A percentile compares a stretch with the other conserved stretches of the same genome.
These are phyloP conservation scores for Mycena galopus DNA, from an alignment of 768 basidiomycete species.

Conservation along the genomic window DNA sequence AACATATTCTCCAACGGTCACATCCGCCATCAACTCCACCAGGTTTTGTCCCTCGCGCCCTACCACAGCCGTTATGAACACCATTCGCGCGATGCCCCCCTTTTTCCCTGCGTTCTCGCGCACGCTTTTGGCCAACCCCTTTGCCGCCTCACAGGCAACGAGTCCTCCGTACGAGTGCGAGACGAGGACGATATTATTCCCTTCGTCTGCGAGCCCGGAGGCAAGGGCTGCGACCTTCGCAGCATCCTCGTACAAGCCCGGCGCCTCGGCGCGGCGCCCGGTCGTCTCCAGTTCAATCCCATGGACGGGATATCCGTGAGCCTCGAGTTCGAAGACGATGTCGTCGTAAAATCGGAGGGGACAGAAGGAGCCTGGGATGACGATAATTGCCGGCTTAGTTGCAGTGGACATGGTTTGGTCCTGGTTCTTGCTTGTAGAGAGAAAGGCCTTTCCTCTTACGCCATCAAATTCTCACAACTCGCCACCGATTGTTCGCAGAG, in stretches of 20 bases:
- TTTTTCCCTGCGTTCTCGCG: not conserved
- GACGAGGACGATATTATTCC: not conserved
- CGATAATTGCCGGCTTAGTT: slow-evolving; percentile 1
- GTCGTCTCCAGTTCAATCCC: not conserved
- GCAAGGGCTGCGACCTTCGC: not conserved
- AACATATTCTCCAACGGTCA: too few species aligned
- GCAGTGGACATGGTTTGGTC: not conserved
- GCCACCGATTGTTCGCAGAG: too few species aligned
- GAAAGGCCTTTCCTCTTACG: too few species aligned
- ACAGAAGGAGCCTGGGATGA: slow-evolving; percentile 5
- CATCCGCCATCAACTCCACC: too few species aligned
- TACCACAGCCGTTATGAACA: not conserved
- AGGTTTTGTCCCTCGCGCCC: not conserved
- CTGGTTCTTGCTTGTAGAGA: too few species aligned
- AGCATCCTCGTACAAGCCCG: slow-evolving; percentile 1
- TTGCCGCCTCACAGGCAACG: not conserved
- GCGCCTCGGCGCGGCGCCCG: not conserved
- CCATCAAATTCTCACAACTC: too few species aligned
- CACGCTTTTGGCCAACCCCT: not conserved
- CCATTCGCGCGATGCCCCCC: not conserved
- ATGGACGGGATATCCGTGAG: slow-evolving; percentile 3
- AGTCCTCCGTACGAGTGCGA: slow-evolving; percentile 9
- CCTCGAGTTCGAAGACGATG: not conserved
- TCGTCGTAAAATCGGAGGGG: not conserved
- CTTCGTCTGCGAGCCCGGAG: not conserved